These are phyloP conservation scores for Elaeis guineensis DNA, from an alignment of 176 grass and related monocot genomes.

Conservation along the genomic window DNA sequence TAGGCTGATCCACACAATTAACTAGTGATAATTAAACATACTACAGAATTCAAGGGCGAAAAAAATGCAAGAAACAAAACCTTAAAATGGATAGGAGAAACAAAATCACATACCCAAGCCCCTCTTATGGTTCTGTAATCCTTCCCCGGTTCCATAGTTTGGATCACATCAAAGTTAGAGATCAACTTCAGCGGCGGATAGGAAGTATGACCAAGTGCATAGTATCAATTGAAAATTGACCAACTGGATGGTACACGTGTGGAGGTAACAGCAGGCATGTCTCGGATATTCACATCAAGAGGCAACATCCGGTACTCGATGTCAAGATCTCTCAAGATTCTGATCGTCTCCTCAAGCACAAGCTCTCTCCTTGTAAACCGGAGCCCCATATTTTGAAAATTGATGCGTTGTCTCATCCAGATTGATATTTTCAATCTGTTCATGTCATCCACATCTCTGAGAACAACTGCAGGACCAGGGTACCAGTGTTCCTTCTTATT, in stretches of 20 bases:
- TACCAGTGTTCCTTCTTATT: constrained; percentile 98
- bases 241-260: constrained; percentile 62
- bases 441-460: constrained; percentile 65
- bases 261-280: constrained; percentile 40
- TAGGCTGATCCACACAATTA: too few relatives aligned
- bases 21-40: too few relatives aligned
- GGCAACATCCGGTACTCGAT: constrained; percentile 87
- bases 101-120: too few relatives aligned
- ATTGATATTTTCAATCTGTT: constrained; percentile 73
- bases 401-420: constrained; percentile 87
- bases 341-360: constrained; percentile 76
- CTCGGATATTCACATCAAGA: constrained; percentile 65
- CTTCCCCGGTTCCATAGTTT: too few relatives aligned
- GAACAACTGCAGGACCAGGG: constrained; percentile 55
- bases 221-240: constrained; percentile 28
- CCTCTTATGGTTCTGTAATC: too few relatives aligned
- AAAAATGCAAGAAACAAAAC: too few relatives aligned
- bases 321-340: constrained; percentile 59
- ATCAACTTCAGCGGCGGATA: too few relatives aligned
- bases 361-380: constrained; percentile 74
- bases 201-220: too few relatives aligned
- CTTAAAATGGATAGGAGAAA: too few relatives aligned
- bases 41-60: too few relatives aligned
- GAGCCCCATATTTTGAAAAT: constrained; percentile 78
- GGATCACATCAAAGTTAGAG: too few relatives aligned